Percentiles rank a stretch among this genome's conserved stretches.
These are phyloP conservation scores for Rhinocladiella mackenziei DNA, from an alignment of 2,329 filamentous ascomycete genomes.

Conservation along the genomic window DNA sequence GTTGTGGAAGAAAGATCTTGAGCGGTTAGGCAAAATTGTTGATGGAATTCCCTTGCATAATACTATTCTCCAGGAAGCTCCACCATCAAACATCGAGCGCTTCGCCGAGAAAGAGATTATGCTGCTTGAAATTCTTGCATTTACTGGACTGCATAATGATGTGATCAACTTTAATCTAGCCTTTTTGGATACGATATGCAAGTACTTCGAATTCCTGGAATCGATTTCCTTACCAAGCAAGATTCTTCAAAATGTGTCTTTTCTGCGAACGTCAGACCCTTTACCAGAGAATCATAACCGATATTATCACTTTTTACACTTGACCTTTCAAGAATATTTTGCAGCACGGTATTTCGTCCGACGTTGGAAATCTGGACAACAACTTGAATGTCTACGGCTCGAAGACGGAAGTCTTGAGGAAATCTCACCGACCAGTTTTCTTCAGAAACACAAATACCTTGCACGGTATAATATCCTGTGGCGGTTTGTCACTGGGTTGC, in stretches of 20 bases:
- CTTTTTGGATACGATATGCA: constrained; percentile 19
- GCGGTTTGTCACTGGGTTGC: constrained; percentile 43
- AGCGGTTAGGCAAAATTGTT: constrained; percentile 25
- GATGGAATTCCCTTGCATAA: background rate
- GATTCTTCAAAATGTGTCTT: background rate
- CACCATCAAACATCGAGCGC: constrained; percentile 22
- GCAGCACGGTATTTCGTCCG: constrained; percentile 2
- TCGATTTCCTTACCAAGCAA: constrained; percentile 13
- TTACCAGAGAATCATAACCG: background rate
- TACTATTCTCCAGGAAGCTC: background rate
- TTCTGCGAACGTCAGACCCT: background rate
- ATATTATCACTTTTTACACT: constrained; percentile 3
- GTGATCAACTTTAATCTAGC: constrained; percentile 35
- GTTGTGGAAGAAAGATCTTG: constrained; percentile 41
- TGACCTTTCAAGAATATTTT: constrained; percentile 5
- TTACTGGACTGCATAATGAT: constrained; percentile 36
- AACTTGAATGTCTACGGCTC: constrained; percentile 16
- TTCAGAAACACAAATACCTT: constrained; percentile 39
- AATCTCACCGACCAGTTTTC: constrained; percentile 16
- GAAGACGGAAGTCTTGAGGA: background rate
- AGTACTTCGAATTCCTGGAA: background rate
- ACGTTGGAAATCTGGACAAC: background rate
- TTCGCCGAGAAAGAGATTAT: constrained; percentile 24
- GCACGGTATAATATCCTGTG: constrained; percentile 41
- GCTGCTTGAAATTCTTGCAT: constrained; percentile 36